Conservation (phyloP, 1,284 basidiomycete genomes). For the Puccinia horiana region DNA sequence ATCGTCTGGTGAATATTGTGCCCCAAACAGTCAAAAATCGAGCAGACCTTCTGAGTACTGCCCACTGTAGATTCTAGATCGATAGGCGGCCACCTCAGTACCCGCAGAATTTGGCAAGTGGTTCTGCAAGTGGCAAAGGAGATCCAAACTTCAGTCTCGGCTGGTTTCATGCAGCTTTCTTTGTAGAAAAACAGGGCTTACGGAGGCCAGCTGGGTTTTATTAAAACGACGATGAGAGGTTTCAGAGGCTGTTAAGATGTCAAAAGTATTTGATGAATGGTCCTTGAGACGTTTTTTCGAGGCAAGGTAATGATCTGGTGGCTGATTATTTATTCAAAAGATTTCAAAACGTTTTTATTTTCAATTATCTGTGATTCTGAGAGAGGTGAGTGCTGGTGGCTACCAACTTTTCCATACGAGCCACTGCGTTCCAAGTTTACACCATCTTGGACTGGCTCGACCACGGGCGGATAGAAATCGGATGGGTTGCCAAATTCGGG, state of each 20-base stretch:
- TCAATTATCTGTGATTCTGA: background rate
- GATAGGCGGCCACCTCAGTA: conserved; percentile 79
- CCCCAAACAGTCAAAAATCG: conserved; percentile 60
- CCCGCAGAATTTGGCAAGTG: conserved; percentile 83
- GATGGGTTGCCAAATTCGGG: background rate
- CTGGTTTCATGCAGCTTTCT: background rate
- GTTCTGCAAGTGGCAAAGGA: conserved; percentile 61
- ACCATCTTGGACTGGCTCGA: background rate
- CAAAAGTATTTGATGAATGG: conserved; percentile 18
- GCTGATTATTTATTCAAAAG: background rate
- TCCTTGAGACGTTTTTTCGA: conserved; percentile 31
- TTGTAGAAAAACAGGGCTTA: background rate
- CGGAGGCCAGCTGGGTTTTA: conserved; percentile 13
- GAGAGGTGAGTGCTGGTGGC: background rate
- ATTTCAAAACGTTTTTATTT: background rate
- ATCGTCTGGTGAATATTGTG: background rate
- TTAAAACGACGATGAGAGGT: conserved; percentile 14
- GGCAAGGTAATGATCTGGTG: conserved; percentile 26
- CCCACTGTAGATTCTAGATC: conserved; percentile 82
- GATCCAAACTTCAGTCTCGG: background rate
- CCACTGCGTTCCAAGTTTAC: conserved; percentile 27
- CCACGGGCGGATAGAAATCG: conserved; percentile 1
- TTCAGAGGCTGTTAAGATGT: conserved; percentile 13
- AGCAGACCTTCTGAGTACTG: conserved; percentile 72
- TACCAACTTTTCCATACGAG: conserved; percentile 25